Conservation (phyloP, 1,284 basidiomycete genomes). For the Cutaneotrichosporon cavernicola region DNA sequence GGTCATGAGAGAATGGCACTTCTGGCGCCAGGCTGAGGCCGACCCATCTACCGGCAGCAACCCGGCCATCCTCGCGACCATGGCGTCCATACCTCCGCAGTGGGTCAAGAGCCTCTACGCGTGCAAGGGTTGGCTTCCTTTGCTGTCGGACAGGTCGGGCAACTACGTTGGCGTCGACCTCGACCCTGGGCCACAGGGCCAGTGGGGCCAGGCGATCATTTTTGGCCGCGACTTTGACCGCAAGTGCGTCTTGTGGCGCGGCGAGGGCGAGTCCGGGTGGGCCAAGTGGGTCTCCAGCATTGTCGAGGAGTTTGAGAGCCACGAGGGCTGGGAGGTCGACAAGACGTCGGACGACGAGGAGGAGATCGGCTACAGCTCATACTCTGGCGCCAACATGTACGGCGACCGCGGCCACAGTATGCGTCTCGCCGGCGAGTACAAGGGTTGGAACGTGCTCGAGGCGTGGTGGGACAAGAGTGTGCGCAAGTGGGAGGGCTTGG, state of each 20-base stretch:
- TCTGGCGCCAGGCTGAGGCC: slow-evolving; percentile 86
- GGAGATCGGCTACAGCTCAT: slow-evolving; percentile 81
- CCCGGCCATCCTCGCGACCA: slow-evolving; percentile 65
- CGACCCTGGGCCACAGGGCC: slow-evolving; percentile 73
- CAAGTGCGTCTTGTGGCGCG: slow-evolving; percentile 89
- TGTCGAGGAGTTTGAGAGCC: slow-evolving; percentile 86
- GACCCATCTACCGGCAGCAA: slow-evolving; percentile 73
- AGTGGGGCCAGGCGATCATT: slow-evolving; percentile 89
- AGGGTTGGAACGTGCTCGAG: slow-evolving; percentile 84
- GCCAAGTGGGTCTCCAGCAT: slow-evolving; percentile 90
- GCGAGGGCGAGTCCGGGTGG: slow-evolving; percentile 90
- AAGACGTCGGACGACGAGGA: slow-evolving; percentile 58
- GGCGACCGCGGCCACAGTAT: slow-evolving; percentile 62
- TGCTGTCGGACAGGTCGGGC: slow-evolving; percentile 86
- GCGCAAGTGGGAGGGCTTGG: slow-evolving; percentile 75
- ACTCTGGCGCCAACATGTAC: slow-evolving; percentile 72
- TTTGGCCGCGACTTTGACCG: slow-evolving; percentile 98
- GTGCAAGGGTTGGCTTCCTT: slow-evolving; percentile 91
- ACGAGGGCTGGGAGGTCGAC: slow-evolving; percentile 76
- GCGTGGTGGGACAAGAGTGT: slow-evolving; percentile 85
- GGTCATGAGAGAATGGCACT: slow-evolving; percentile 86
- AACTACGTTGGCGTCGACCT: slow-evolving; percentile 98
- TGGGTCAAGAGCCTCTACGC: slow-evolving; percentile 91
- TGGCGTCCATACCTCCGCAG: slow-evolving; percentile 86
- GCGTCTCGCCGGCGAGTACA: slow-evolving; percentile 74